Conservation (phyloP, 1,284 basidiomycete species). For the Malassezia slooffiae region DNA sequence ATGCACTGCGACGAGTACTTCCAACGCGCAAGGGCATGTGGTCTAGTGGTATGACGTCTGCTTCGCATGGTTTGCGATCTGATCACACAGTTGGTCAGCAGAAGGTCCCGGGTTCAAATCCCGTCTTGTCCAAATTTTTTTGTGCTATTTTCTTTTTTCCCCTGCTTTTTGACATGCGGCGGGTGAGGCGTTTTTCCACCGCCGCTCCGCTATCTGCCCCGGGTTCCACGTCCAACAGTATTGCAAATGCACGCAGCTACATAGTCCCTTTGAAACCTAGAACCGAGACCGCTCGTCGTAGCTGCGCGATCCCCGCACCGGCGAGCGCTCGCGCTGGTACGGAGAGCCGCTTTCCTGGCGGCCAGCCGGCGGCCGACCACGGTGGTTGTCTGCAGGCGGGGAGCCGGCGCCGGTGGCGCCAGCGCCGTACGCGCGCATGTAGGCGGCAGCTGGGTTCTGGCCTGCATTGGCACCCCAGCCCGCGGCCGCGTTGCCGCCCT, state of each 20-base stretch:
- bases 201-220: too few species aligned
- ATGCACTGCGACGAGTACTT: too few species aligned
- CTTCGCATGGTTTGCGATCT: constrained; percentile 15
- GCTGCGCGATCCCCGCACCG: constrained; percentile 12
- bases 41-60: constrained; percentile 22
- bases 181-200: neutral
- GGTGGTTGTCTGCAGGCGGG: neutral
- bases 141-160: neutral
- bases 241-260: too few species aligned
- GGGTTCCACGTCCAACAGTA: too few species aligned
- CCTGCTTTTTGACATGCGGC: neutral
- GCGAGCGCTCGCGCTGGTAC: constrained; percentile 14
- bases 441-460: neutral
- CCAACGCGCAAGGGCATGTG: constrained; percentile 19
- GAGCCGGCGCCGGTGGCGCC: constrained; percentile 1
- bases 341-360: neutral
- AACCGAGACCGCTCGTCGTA: constrained; percentile 16
- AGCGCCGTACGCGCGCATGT: constrained; percentile 2
- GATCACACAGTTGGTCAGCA: constrained; percentile 13
- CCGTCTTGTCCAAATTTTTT: constrained; percentile 16
- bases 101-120: constrained; percentile 22
- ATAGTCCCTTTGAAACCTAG: too few species aligned
- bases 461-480: constrained; percentile 8
- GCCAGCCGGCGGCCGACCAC: neutral
- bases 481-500: constrained; percentile 6